Evolutionary conservation across 1,139 yeast genomes (phyloP).

Genomic region (Martiniozyma asiatica): DNA sequence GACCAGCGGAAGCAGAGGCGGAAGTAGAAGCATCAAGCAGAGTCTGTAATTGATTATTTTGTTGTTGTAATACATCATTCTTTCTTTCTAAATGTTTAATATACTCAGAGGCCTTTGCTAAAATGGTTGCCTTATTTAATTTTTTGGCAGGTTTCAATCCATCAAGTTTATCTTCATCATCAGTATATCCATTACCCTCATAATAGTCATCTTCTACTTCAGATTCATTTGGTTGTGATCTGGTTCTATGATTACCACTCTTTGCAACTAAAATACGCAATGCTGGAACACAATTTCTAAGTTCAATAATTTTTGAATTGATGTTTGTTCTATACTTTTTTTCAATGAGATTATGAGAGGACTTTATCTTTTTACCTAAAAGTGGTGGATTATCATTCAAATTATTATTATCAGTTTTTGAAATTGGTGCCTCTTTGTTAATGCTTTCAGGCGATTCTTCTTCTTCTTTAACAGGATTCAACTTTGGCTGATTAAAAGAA

Average conservation of each 20-base stretch:
- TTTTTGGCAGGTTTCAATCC: constrained; percentile 57
- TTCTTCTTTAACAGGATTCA: constrained; percentile 13
- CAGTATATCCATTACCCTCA: constrained; percentile 29
- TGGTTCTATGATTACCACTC: constrained; percentile 22
- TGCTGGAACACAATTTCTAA: constrained; percentile 67
- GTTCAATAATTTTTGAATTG: constrained; percentile 57
- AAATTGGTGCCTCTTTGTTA: constrained; percentile 4
- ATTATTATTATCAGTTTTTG: constrained; percentile 8
- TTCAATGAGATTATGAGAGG: constrained; percentile 73
- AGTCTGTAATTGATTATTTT: constrained; percentile 29
- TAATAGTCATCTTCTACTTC: constrained; percentile 25
- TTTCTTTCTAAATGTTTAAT: constrained; percentile 29
- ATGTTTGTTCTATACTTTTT: constrained; percentile 69
- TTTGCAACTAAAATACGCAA: constrained; percentile 31
- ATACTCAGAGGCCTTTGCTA: too few species aligned
- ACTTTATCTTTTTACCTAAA: constrained; percentile 30
- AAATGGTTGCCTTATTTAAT: too few species aligned
- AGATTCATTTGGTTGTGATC: constrained; percentile 15
- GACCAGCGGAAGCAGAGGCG: too few species aligned
- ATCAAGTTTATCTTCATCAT: constrained; percentile 35
- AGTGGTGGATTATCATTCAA: constrained; percentile 3
- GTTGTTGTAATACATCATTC: constrained; percentile 30
- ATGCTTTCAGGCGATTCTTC: constrained; percentile 11
- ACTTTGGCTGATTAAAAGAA: constrained; percentile 5
- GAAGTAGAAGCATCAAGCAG: too few species aligned